Evolutionary conservation across 805 yeast genomes (phyloP).

Genomic region (Lipomyces sp.): DNA sequence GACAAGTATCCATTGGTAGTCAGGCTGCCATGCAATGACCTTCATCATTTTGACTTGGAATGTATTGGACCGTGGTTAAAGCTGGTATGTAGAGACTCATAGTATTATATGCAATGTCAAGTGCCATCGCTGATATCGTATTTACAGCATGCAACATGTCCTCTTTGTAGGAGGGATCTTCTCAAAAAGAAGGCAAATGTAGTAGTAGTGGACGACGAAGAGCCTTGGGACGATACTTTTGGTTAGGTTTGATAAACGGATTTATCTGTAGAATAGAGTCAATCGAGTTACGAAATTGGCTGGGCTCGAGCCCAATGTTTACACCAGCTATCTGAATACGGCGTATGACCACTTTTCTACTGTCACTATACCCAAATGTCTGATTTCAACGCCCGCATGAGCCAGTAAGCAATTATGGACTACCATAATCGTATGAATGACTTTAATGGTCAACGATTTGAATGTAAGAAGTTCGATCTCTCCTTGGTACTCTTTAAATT

Average conservation of each 20-base stretch:
- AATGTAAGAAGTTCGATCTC: constrained; percentile 5
- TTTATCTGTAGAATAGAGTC: background rate
- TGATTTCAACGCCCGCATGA: background rate
- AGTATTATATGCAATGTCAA: background rate
- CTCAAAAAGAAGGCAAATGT: constrained; percentile 54
- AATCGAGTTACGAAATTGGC: background rate
- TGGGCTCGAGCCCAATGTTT: background rate
- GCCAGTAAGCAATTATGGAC: constrained; percentile 15
- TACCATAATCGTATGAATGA: constrained; percentile 20
- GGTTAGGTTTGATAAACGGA: constrained; percentile 52
- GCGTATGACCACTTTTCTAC: background rate
- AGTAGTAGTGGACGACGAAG: constrained; percentile 67
- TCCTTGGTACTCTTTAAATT: background rate
- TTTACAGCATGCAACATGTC: constrained; percentile 58
- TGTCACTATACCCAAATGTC: background rate
- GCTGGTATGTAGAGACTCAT: constrained; percentile 41
- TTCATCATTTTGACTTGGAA: constrained; percentile 83
- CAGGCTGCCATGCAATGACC: constrained; percentile 65
- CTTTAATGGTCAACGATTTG: background rate
- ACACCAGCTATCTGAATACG: background rate
- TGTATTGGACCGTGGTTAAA: constrained; percentile 90
- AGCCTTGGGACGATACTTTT: constrained; percentile 75
- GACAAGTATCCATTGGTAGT: constrained; percentile 83
- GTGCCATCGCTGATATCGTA: background rate
- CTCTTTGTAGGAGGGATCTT: constrained; percentile 80